Percentiles rank a stretch among this genome's conserved stretches.
Conservation (phyloP, 768 basidiomycete species). For the Lactarius akahatsu region DNA sequence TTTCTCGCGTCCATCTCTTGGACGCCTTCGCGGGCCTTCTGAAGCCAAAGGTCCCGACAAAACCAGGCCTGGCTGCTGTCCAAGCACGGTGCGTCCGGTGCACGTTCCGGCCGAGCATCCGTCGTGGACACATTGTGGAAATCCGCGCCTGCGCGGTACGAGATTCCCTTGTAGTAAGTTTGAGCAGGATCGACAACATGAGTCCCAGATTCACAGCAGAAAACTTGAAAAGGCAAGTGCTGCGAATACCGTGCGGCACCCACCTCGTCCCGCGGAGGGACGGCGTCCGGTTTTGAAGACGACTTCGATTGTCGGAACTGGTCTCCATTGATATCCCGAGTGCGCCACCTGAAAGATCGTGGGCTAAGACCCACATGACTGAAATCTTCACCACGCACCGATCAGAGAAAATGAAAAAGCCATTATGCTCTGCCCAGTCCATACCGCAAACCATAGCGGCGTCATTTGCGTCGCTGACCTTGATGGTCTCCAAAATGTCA, state of each 20-base stretch:
- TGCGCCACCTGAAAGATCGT: slow-evolving; percentile 72
- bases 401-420: slow-evolving; percentile 97
- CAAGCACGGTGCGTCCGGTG: slow-evolving; percentile 82
- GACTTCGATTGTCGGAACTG: slow-evolving; percentile 97
- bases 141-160: slow-evolving; percentile 78
- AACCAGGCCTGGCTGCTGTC: slow-evolving; percentile 99
- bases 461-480: slow-evolving; percentile 85
- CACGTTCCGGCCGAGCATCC: slow-evolving; percentile 52
- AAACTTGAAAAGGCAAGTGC: slow-evolving; percentile 97
- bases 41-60: slow-evolving; percentile 96
- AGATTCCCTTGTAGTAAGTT: slow-evolving; percentile 89
- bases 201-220: slow-evolving; percentile 98
- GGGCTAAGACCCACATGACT: background rate
- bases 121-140: slow-evolving; percentile 78
- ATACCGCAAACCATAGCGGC: slow-evolving; percentile 99
- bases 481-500: slow-evolving; percentile 94
- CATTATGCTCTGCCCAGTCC: slow-evolving; percentile 99
- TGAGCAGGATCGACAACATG: slow-evolving; percentile 96
- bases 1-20: slow-evolving; percentile 45
- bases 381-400: slow-evolving; percentile 47
- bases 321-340: slow-evolving; percentile 96
- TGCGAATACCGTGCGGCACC: slow-evolving; percentile 83
- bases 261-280: slow-evolving; percentile 84
- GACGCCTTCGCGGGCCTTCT: slow-evolving; percentile 75
- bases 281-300: slow-evolving; percentile 83